Evolutionary conservation across 306 rosid genomes (phyloP).

Genomic region (Begonia peltatifolia): DNA sequence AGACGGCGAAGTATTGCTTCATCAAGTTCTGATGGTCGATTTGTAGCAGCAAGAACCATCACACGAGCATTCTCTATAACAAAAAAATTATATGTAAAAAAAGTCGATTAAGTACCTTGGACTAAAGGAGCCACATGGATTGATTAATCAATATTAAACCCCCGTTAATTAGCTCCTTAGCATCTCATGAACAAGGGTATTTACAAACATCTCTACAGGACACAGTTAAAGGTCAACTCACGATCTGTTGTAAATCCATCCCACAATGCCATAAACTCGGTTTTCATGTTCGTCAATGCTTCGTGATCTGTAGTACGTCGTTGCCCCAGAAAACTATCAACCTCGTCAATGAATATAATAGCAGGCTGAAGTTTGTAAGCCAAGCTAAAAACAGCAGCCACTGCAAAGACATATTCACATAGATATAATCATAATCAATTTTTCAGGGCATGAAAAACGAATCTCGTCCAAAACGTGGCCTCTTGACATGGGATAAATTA

Average conservation of each 20-base stretch:
- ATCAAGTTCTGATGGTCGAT: constrained; percentile 97
- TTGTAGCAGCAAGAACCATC: constrained; percentile 96
- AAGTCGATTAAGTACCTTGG: neutral
- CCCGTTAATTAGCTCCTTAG: neutral
- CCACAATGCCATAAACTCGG: constrained; percentile 98
- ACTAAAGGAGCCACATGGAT: neutral
- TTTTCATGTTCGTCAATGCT: constrained; percentile 89
- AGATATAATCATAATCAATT: neutral
- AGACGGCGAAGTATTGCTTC: constrained; percentile 99
- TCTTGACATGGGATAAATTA: neutral
- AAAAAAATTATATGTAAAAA: constrained; percentile 3
- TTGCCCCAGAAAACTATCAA: constrained; percentile 97
- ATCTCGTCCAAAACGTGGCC: no score
- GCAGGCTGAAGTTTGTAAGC: constrained; percentile 97
- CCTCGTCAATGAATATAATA: constrained; percentile 94
- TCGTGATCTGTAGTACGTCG: constrained; percentile 93
- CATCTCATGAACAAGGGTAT: neutral
- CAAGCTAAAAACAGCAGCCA: constrained; percentile 92
- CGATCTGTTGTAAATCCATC: constrained; percentile 97
- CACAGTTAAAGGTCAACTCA: constrained; percentile 23
- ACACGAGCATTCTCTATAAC: constrained; percentile 72
- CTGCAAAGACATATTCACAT: constrained; percentile 30
- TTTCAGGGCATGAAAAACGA: neutral
- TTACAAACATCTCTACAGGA: neutral
- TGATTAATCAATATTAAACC: neutral